Evolutionary conservation across 176 grass and related monocot species (phyloP).

Genomic region (Phoenix roebelenii): DNA sequence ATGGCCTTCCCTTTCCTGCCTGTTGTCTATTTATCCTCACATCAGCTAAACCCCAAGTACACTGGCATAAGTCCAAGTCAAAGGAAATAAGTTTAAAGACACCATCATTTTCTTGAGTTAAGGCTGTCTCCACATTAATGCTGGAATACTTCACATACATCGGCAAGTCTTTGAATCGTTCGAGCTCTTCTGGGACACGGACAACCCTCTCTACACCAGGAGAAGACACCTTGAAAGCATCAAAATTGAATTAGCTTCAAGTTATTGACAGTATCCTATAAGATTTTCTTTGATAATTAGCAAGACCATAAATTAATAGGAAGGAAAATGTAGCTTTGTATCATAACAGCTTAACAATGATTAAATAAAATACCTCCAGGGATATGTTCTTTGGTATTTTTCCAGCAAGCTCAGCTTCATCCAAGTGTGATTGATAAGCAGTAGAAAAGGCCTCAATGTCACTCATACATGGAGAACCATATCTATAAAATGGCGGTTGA

Average conservation of each 20-base stretch:
- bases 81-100: conserved; percentile 69
- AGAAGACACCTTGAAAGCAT: conserved; percentile 67
- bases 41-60: conserved; percentile 80
- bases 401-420: conserved; percentile 51
- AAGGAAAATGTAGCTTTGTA: background rate
- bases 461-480: conserved; percentile 84
- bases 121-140: conserved; percentile 8
- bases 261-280: conserved; percentile 5
- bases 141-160: conserved; percentile 76
- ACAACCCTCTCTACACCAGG: conserved; percentile 75
- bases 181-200: conserved; percentile 66
- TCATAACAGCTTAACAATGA: background rate
- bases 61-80: conserved; percentile 57
- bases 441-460: conserved; percentile 85
- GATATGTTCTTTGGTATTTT: conserved; percentile 63
- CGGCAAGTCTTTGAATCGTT: conserved; percentile 74
- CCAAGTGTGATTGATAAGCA: conserved; percentile 60
- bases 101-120: conserved; percentile 40
- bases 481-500: conserved; percentile 33
- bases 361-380: conserved; percentile 56
- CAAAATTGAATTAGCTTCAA: conserved; percentile 2
- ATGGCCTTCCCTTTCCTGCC: conserved; percentile 68
- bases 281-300: conserved; percentile 1
- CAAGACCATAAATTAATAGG: background rate
- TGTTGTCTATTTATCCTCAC: conserved; percentile 83